Conservation (phyloP, 805 yeast genomes). For the Pichia manshurica region DNA sequence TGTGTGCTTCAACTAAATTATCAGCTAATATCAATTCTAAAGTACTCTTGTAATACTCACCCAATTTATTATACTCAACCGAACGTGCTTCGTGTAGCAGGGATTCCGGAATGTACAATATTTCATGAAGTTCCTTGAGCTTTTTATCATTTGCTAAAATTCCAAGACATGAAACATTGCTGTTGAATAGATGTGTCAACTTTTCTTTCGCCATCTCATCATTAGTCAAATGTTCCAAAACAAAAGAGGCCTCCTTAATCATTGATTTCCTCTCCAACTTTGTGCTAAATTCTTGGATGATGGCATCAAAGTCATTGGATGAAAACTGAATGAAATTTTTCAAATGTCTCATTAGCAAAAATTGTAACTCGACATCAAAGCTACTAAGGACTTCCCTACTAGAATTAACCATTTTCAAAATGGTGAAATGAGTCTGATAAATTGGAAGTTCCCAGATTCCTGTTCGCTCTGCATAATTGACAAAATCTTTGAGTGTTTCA, state of each 20-base stretch:
- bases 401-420: constrained; percentile 6
- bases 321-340: constrained; percentile 20
- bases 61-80: constrained; percentile 40
- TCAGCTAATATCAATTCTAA: constrained; percentile 57
- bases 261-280: constrained; percentile 44
- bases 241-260: constrained; percentile 57
- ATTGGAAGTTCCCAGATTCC: constrained; percentile 8
- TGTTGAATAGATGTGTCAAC: constrained; percentile 35
- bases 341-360: constrained; percentile 22
- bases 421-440: constrained; percentile 9
- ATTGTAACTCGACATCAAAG: constrained; percentile 22
- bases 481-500: constrained; percentile 28
- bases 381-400: neutral
- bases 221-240: constrained; percentile 50
- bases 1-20: constrained; percentile 59
- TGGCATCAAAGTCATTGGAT: constrained; percentile 15
- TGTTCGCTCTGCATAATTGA: constrained; percentile 9
- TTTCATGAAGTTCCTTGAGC: constrained; percentile 33
- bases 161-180: constrained; percentile 28
- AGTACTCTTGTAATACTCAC: constrained; percentile 55
- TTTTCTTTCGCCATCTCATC: constrained; percentile 39
- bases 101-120: constrained; percentile 42
- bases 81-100: constrained; percentile 58
- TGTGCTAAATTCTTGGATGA: constrained; percentile 38
- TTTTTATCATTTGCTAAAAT: constrained; percentile 27